phyloP scores from a whole-genome alignment of 352 stramenopile genomes.

The Phytophthora melonis region DNA sequence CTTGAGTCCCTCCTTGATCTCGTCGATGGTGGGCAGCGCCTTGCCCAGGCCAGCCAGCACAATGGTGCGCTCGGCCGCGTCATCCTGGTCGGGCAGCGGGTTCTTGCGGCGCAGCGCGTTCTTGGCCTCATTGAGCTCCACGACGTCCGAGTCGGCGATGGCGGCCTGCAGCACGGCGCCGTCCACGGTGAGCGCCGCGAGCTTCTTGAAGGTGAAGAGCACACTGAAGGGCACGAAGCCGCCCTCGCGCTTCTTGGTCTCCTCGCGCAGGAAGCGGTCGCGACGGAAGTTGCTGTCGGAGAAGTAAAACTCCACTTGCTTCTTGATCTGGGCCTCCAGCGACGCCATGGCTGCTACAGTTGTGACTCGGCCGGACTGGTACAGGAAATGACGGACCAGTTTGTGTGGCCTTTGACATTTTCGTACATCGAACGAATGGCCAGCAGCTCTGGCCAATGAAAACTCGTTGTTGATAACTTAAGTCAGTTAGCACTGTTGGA shows the following conservation, averaged over 20 bases:
- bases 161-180: conserved; percentile 69
- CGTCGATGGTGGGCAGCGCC: conserved; percentile 74
- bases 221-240: conserved; percentile 88
- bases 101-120: conserved; percentile 82
- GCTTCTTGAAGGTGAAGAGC: conserved; percentile 94
- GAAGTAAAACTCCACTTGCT: conserved; percentile 96
- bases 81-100: conserved; percentile 69
- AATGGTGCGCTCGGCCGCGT: conserved; percentile 67
- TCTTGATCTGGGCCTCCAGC: conserved; percentile 80
- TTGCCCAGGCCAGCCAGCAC: conserved; percentile 77
- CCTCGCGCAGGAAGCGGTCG: conserved; percentile 89
- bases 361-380: conserved; percentile 11
- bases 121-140: conserved; percentile 85
- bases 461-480: not conserved
- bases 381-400: conserved; percentile 17
- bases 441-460: conserved; percentile 26
- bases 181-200: conserved; percentile 86
- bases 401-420: conserved; percentile 11
- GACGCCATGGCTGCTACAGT: conserved; percentile 52
- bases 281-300: conserved; percentile 93
- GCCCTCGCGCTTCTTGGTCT: conserved; percentile 85
- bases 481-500: not conserved
- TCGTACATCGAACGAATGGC: conserved; percentile 38
- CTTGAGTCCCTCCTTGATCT: conserved; percentile 77
- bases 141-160: conserved; percentile 75